These are phyloP conservation scores for Candida sithepensis DNA, from an alignment of 805 yeast species.

Conservation along the genomic window DNA sequence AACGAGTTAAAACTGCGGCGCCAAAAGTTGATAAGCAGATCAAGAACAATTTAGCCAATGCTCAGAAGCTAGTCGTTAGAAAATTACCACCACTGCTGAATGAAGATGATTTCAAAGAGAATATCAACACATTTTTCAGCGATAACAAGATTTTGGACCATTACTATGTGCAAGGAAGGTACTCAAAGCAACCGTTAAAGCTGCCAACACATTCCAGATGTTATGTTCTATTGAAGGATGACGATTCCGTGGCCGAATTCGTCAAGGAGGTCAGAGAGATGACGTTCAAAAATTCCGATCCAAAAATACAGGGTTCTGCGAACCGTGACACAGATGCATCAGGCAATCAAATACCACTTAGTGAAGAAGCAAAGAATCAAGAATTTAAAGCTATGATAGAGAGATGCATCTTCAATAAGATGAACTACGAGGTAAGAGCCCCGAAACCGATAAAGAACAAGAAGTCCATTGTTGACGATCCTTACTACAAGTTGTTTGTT, in stretches of 20 bases:
- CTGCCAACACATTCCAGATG: conserved; percentile 39
- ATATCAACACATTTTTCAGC: conserved; percentile 14
- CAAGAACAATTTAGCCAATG: conserved; percentile 9
- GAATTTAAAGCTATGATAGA: conserved; percentile 34
- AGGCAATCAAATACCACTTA: conserved; percentile 15
- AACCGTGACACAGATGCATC: conserved; percentile 6
- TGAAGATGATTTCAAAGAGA: conserved; percentile 28
- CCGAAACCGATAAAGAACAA: conserved; percentile 5
- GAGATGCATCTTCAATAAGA: conserved; percentile 31
- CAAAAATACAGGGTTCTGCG: background rate
- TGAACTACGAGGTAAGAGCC: conserved; percentile 17
- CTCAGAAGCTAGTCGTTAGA: conserved; percentile 36
- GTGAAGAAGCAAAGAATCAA: conserved; percentile 14
- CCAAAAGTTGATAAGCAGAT: background rate
- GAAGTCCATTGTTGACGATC: conserved; percentile 8
- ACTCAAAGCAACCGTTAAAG: conserved; percentile 36
- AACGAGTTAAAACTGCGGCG: background rate
- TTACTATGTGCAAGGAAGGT: conserved; percentile 41
- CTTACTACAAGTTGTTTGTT: conserved; percentile 12
- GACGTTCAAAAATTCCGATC: conserved; percentile 22
- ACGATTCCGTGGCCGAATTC: conserved; percentile 27
- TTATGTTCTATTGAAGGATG: conserved; percentile 35
- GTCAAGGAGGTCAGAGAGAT: conserved; percentile 22
- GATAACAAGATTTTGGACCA: conserved; percentile 10
- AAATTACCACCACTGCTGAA: conserved; percentile 40